Evolutionary conservation across 2,329 filamentous ascomycete genomes (phyloP).

Genomic region (Colletotrichum melonis): DNA sequence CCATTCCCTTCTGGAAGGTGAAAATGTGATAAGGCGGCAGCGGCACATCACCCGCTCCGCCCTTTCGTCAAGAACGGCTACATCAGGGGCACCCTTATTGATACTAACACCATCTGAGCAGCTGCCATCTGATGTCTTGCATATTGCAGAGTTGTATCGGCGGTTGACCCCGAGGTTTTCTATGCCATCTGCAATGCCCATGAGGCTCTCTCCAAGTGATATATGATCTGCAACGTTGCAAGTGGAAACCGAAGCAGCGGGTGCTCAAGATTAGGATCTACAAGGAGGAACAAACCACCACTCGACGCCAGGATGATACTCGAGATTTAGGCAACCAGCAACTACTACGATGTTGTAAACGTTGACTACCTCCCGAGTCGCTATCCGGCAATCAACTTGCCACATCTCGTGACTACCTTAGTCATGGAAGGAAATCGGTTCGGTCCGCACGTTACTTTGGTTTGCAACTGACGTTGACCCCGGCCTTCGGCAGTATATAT

Average conservation of each 20-base stretch:
- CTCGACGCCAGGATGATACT: not conserved
- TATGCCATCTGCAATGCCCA: conserved; percentile 1
- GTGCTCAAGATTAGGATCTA: not conserved
- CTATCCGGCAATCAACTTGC: no score
- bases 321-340: not conserved
- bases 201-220: not conserved
- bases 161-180: not conserved
- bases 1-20: conserved; percentile 1
- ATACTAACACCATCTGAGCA: not conserved
- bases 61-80: not conserved
- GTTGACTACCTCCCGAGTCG: not conserved
- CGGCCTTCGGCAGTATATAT: not conserved
- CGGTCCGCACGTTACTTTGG: not conserved
- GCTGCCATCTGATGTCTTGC: conserved; percentile 31
- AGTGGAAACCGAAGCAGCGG: not conserved
- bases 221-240: conserved; percentile 30
- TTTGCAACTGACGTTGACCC: not conserved
- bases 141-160: conserved; percentile 20
- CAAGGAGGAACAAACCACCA: not conserved
- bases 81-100: not conserved
- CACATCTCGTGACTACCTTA: not conserved
- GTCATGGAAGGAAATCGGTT: not conserved
- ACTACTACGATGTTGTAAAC: not conserved
- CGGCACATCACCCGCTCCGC: conserved; percentile 12
- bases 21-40: not conserved